Evolutionary conservation across 352 stramenopile genomes (phyloP), one percentile per base, ranked within the genome.

Genomic region (Phytophthora citricola): DNA sequence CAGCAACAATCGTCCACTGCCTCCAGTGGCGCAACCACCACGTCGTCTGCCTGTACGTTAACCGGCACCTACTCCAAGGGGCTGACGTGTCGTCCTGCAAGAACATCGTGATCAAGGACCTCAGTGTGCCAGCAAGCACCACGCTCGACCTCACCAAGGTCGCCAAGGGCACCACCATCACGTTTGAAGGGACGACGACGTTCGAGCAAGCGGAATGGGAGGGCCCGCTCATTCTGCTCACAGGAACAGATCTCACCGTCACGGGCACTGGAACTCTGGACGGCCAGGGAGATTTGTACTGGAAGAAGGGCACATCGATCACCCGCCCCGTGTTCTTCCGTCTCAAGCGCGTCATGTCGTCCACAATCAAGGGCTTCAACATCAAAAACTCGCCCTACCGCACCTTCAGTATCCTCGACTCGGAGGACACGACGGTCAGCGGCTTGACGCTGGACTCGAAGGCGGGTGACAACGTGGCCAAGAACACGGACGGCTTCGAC

Each of bases 341-440:
- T 24, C 48, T 76, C 15, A 61, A 68, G 20, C 51, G 36, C 24
- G 62, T 71, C n/a, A 65, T 64, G 36, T 58, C 53, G n/a, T 76
- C 68, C 1, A 72, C 57, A n/a, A 4, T 83, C 26, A 72, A 71
- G 44, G 50, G 70, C 11, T 83, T 79, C 57, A 77, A 63, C 50
- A 69, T 81, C 72, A 79, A 77, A 38, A 78, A 83, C 69, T 74
- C 75, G 36, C 69, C 75, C 8, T 79, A 71, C 47, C 72, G 71
- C 47, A 79, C 75, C 7, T 78, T 77, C 69, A 79, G 70, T 49
- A 73, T 73, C 27, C 58, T 76, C 47, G 52, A 69, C 38, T 73
- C 57, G 3, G 52, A 73, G 17, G 47, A 62, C 46, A 73, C 68
- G 17, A 67, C 64, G 4, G 45, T 74, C 48, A 71, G 40, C 9